Conservation (phyloP, 2,329 filamentous ascomycete genomes). For the Aspergillus costaricaensis region DNA sequence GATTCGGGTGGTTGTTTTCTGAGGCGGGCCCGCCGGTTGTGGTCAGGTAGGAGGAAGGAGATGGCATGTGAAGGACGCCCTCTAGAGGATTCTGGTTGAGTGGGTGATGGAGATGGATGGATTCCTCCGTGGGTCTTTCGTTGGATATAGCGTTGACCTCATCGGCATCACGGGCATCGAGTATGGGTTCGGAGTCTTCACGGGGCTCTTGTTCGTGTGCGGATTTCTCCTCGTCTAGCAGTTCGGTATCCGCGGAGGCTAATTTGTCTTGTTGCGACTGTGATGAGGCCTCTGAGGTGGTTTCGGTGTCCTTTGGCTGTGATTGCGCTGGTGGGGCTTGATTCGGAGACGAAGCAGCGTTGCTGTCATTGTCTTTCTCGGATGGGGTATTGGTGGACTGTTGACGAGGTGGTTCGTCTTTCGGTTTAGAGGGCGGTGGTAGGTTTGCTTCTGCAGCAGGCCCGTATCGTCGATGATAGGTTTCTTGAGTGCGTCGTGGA, state of each 20-base stretch:
- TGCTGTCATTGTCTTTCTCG: slow-evolving; percentile 14
- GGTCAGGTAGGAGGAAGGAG: slow-evolving; percentile 38
- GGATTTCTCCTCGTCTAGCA: slow-evolving; percentile 24
- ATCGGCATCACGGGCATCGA: not conserved
- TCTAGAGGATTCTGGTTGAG: slow-evolving; percentile 36
- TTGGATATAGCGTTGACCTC: slow-evolving; percentile 11
- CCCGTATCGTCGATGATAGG: slow-evolving; percentile 49
- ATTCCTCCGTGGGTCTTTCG: slow-evolving; percentile 12
- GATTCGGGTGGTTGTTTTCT: slow-evolving; percentile 61
- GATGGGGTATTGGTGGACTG: slow-evolving; percentile 14
- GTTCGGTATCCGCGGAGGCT: not conserved
- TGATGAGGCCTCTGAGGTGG: slow-evolving; percentile 15
- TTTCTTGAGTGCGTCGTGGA: slow-evolving; percentile 37
- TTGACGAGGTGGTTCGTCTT: slow-evolving; percentile 24
- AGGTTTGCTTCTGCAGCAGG: slow-evolving; percentile 46
- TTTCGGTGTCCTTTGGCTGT: slow-evolving; percentile 15
- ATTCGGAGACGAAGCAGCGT: not conserved
- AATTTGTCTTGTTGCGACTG: slow-evolving; percentile 18
- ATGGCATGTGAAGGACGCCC: slow-evolving; percentile 46
- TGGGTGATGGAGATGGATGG: not conserved
- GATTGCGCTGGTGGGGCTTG: slow-evolving; percentile 19
- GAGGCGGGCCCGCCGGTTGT: slow-evolving; percentile 28
- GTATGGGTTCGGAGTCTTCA: not conserved
- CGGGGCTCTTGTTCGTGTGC: slow-evolving; percentile 22
- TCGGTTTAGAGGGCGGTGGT: slow-evolving; percentile 40